These are phyloP conservation scores for Endocarpon pusillum DNA, from an alignment of 495 filamentous ascomycete genomes.

Conservation along the genomic window DNA sequence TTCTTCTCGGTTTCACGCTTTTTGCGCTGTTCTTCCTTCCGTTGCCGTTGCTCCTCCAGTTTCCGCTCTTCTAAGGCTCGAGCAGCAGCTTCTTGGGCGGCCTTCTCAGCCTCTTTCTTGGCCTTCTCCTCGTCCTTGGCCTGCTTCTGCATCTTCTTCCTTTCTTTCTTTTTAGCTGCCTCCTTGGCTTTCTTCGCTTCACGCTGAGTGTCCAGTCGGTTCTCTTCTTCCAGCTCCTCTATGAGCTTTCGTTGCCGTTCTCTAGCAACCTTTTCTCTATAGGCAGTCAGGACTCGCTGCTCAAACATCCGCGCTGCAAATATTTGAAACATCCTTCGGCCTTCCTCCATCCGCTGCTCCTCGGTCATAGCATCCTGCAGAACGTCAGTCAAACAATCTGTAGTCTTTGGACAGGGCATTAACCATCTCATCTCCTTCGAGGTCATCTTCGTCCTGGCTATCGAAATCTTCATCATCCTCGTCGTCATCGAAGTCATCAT, in stretches of 20 bases:
- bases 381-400: slow-evolving; percentile 17
- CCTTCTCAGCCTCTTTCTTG: slow-evolving; percentile 70
- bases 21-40: slow-evolving; percentile 77
- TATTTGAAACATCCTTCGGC: slow-evolving; percentile 97
- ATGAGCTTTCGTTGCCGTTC: slow-evolving; percentile 85
- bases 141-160: slow-evolving; percentile 66
- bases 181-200: slow-evolving; percentile 89
- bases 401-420: slow-evolving; percentile 10
- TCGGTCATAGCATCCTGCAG: slow-evolving; percentile 85
- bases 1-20: slow-evolving; percentile 87
- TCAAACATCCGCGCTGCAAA: slow-evolving; percentile 99
- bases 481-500: slow-evolving; percentile 59
- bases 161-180: slow-evolving; percentile 84
- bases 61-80: slow-evolving; percentile 64
- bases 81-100: slow-evolving; percentile 69
- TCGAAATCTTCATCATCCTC: slow-evolving; percentile 77
- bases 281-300: slow-evolving; percentile 89
- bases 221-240: slow-evolving; percentile 79
- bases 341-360: slow-evolving; percentile 97
- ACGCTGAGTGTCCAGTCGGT: slow-evolving; percentile 50
- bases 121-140: slow-evolving; percentile 81
- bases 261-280: slow-evolving; percentile 85
- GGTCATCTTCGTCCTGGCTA: slow-evolving; percentile 71
- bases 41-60: slow-evolving; percentile 58
- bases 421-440: slow-evolving; percentile 76